phyloP scores from a whole-genome alignment of 108 stramenopile species.

The Nitzschia sp. region DNA sequence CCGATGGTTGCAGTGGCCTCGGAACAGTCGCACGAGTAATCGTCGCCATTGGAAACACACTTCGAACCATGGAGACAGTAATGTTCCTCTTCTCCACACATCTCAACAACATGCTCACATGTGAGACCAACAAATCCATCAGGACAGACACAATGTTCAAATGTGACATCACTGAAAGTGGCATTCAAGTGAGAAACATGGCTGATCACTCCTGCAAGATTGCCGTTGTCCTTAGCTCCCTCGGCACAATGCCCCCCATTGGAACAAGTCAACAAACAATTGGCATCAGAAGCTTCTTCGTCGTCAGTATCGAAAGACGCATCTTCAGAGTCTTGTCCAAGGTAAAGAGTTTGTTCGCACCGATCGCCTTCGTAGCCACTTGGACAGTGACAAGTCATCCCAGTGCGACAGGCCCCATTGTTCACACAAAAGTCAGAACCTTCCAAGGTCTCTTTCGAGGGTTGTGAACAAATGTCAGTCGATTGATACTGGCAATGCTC shows the following conservation, averaged over 20 bases:
- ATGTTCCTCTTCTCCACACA: conserved; percentile 36
- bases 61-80: conserved; percentile 48
- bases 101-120: conserved; percentile 40
- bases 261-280: conserved; percentile 28
- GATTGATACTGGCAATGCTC: conserved; percentile 32
- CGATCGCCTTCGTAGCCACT: conserved; percentile 11
- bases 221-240: conserved; percentile 39
- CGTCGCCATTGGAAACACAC: conserved; percentile 32
- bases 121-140: conserved; percentile 42
- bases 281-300: neutral
- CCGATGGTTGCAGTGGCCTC: conserved; percentile 28
- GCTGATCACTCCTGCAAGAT: conserved; percentile 10
- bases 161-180: conserved; percentile 31
- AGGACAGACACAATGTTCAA: conserved; percentile 59
- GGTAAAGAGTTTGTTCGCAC: conserved; percentile 20
- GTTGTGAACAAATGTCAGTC: conserved; percentile 8
- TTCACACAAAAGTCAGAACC: conserved; percentile 32
- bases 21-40: conserved; percentile 46
- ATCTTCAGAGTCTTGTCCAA: conserved; percentile 5
- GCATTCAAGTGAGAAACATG: conserved; percentile 34
- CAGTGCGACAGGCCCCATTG: conserved; percentile 27
- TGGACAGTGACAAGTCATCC: conserved; percentile 6
- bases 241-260: conserved; percentile 42
- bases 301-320: neutral
- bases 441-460: neutral